phyloP scores from a whole-genome alignment of 2,329 filamentous ascomycete genomes.

The Diaporthe sp. region DNA sequence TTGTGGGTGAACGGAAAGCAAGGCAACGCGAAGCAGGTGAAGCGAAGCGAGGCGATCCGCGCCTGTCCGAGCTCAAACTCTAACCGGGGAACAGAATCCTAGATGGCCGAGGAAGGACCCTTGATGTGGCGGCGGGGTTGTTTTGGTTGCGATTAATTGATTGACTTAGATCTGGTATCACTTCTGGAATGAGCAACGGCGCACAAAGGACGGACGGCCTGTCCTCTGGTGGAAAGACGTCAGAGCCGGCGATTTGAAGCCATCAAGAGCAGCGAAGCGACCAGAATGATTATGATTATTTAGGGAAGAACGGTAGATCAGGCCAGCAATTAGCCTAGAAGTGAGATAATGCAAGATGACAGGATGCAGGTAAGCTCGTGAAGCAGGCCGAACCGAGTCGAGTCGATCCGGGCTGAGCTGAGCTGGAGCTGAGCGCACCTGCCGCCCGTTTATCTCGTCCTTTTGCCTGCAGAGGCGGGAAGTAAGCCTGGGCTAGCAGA shows the following conservation, averaged over 20 bases:
- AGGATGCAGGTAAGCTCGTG: not conserved
- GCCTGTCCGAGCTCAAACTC: conserved; percentile 19
- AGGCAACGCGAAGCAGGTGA: conserved; percentile 1
- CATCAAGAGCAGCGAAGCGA: conserved; percentile 26
- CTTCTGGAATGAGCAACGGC: not conserved
- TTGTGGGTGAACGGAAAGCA: not conserved
- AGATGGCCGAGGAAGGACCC: not conserved
- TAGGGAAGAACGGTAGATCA: not conserved
- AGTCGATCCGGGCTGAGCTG: not conserved
- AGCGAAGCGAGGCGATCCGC: not conserved
- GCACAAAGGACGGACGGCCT: conserved; percentile 1
- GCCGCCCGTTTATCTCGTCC: too few species aligned
- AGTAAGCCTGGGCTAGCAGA: not conserved
- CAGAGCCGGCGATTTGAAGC: conserved; percentile 12
- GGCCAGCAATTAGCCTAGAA: not conserved
- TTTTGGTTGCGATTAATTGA: not conserved
- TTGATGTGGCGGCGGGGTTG: not conserved
- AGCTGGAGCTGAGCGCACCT: not conserved
- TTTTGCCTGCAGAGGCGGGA: not conserved
- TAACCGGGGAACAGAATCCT: not conserved
- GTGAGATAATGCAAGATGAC: not conserved
- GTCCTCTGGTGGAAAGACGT: not conserved
- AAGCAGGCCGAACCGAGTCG: not conserved
- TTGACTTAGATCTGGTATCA: not conserved
- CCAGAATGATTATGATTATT: not conserved